Evolutionary conservation across 352 stramenopile species (phyloP), one percentile per base, ranked within the genome.

Genomic region (Pythium guiyangense): DNA sequence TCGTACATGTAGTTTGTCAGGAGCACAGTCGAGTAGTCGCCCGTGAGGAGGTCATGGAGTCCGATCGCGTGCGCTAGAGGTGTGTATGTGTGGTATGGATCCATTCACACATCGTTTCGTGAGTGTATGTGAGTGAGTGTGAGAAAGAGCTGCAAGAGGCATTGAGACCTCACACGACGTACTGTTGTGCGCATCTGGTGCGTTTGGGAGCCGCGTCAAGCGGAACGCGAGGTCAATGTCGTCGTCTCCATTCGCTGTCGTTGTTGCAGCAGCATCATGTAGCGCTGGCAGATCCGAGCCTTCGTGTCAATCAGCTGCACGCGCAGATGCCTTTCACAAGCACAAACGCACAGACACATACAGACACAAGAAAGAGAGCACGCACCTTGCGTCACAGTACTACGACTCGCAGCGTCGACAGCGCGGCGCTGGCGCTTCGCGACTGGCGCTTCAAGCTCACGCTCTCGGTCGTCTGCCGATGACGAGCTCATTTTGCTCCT

Each of bases 1-100:
- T 94, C 81, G 59, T 71, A 84, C 71, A 88, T 90, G 70, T 94
- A 94, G 63, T 88, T 94, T 52, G 78, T 90, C 42, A 94, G 57
- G 17, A 94, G 59, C 29, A 72, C 86, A 14, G 62, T 66, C 11
- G 67, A 67, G 53, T 86, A 94, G 18, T 81, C 66, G n/a, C 82
- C 84, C 0, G 69, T 60, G 9, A 93, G 53, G 20, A 93, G 51
- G 8, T 85, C 78, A 0, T 35, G 31, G 12, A 92, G 52, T 4
- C 70, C 65, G 45, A 85, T 63, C 1, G 71, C 49, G 29, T 75
- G 56, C 35, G 65, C 82, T 92, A 39, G 5, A 27, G 5, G 10
- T 11, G 4, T 22, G 27, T 39, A n/a, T n/a, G n/a, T n/a, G n/a
- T n/a, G n/a, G n/a, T 26, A 8, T 8, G 42, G 9, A 43, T 34